phyloP scores from a whole-genome alignment of 331 rosid species.

The Quercus lobata region DNA sequence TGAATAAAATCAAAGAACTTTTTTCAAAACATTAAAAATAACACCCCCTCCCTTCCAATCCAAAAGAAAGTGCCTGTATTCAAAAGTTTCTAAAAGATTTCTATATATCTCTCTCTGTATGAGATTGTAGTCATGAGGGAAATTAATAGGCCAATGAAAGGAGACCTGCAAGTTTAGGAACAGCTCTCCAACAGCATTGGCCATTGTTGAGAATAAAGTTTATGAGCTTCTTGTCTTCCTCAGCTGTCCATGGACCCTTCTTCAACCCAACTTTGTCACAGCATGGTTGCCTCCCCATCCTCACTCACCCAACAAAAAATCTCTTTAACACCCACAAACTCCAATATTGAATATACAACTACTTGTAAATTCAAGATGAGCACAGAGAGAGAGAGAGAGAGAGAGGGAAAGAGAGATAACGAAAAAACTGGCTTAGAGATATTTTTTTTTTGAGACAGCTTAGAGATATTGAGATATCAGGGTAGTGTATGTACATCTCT shows the following conservation, averaged over 20 bases:
- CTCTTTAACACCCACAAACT: conserved; percentile 5
- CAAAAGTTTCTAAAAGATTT: background rate
- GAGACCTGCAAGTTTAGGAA: conserved; percentile 78
- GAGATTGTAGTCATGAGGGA: background rate
- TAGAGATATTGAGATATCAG: conserved; percentile 24
- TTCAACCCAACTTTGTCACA: conserved; percentile 94
- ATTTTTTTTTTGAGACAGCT: too few relatives aligned
- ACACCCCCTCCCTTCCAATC: background rate
- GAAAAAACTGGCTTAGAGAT: conserved; percentile 1
- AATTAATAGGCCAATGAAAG: conserved; percentile 2
- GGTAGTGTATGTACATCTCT: conserved; percentile 22
- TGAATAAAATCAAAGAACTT: background rate
- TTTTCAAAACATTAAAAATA: too few relatives aligned
- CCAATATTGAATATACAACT: background rate
- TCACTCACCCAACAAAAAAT: background rate
- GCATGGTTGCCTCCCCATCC: conserved; percentile 93
- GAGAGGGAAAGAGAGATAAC: background rate
- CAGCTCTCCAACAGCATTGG: conserved; percentile 95
- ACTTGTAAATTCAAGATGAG: background rate
- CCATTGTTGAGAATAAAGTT: conserved; percentile 73
- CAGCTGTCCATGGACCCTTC: conserved; percentile 89
- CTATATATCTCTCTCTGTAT: background rate
- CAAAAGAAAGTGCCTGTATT: background rate
- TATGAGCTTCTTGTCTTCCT: conserved; percentile 83
- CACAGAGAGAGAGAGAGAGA: conserved; percentile 7